phyloP scores from a whole-genome alignment of 192 early-diverging fungal species.

The Paraglomus occultum region DNA sequence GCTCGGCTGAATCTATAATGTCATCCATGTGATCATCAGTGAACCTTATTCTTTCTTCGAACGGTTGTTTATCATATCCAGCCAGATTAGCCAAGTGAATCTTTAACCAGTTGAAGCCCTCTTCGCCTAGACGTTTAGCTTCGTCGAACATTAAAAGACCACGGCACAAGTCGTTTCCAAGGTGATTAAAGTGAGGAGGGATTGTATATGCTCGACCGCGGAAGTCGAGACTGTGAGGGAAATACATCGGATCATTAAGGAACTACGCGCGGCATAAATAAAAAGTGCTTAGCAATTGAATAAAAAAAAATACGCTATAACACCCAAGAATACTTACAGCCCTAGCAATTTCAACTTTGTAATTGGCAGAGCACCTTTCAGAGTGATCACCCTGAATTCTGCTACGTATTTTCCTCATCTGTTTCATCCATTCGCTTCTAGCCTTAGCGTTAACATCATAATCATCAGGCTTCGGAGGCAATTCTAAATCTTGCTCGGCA shows the following conservation, averaged over 20 bases:
- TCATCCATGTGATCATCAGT: conserved; percentile 73
- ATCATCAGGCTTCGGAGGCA: conserved; percentile 60
- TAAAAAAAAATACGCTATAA: not conserved
- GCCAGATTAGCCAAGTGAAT: conserved; percentile 92
- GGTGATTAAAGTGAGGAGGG: conserved; percentile 92
- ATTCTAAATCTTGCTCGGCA: conserved; percentile 37
- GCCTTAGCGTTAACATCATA: conserved; percentile 59
- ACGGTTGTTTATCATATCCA: conserved; percentile 91
- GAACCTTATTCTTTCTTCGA: conserved; percentile 77
- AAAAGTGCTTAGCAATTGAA: not conserved
- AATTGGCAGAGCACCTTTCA: conserved; percentile 87
- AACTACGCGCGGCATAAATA: conserved; percentile 52
- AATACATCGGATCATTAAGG: conserved; percentile 85
- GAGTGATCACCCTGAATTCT: conserved; percentile 76
- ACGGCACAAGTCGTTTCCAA: conserved; percentile 95
- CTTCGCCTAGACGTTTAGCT: conserved; percentile 72
- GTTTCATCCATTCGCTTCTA: conserved; percentile 51
- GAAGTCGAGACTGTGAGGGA: conserved; percentile 98
- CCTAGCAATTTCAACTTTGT: conserved; percentile 92
- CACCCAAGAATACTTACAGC: conserved; percentile 57
- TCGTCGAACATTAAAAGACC: conserved; percentile 85
- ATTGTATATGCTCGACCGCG: conserved; percentile 97
- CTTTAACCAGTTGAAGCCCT: conserved; percentile 89
- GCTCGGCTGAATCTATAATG: conserved; percentile 79
- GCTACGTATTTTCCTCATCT: conserved; percentile 56